A percentile compares a stretch with the other conserved stretches of the same genome.
These are phyloP conservation scores for Penicillium sclerotigenum DNA, from an alignment of 2,329 filamentous ascomycete species.

Conservation along the genomic window DNA sequence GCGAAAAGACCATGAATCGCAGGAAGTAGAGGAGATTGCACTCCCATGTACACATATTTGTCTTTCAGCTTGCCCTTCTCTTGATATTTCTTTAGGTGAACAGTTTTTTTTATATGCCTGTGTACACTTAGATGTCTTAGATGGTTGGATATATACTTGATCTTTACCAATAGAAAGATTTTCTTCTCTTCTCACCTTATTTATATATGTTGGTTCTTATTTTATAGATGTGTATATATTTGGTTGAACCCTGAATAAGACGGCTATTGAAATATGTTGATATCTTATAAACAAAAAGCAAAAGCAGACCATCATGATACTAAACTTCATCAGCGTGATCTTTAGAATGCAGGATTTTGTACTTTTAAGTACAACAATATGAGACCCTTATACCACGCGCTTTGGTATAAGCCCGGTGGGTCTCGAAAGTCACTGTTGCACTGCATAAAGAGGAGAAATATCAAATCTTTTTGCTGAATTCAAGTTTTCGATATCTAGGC, in stretches of 20 bases:
- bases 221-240: neutral
- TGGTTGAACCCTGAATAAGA: neutral
- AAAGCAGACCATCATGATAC: neutral
- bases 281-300: neutral
- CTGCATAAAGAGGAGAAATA: neutral
- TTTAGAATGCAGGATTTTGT: neutral
- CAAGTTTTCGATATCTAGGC: neutral
- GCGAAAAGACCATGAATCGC: constrained; percentile 82
- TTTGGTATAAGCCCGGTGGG: neutral
- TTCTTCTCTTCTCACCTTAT: neutral
- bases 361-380: neutral
- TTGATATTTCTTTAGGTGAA: constrained; percentile 9
- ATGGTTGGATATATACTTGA: constrained; percentile 9
- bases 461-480: neutral
- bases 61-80: constrained; percentile 10
- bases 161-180: constrained; percentile 3
- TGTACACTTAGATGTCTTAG: constrained; percentile 24
- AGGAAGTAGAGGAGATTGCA: constrained; percentile 59
- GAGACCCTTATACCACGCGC: neutral
- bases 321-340: neutral
- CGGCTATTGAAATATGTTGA: neutral
- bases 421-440: neutral
- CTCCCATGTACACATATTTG: constrained; percentile 22
- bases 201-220: neutral
- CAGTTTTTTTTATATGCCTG: constrained; percentile 10